A percentile compares a stretch with the other conserved stretches of the same genome.
These are phyloP conservation scores for Xylaria longipes DNA, from an alignment of 495 filamentous ascomycete genomes.

Conservation along the genomic window DNA sequence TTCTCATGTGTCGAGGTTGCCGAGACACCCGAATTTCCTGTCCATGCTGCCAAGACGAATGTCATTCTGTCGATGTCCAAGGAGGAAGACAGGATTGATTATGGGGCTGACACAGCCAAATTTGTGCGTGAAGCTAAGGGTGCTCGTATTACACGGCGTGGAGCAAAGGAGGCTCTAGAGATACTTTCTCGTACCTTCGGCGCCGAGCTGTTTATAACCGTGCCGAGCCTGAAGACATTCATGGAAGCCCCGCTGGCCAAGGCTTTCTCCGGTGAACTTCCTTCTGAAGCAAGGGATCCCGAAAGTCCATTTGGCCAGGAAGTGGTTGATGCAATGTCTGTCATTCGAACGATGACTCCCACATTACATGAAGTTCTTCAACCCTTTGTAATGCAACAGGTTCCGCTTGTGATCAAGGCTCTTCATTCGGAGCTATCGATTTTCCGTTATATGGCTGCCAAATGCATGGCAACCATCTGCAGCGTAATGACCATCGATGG, in stretches of 20 bases:
- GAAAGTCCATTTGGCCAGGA: constrained; percentile 81
- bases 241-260: constrained; percentile 80
- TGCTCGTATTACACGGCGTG: constrained; percentile 85
- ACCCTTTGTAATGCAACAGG: constrained; percentile 76
- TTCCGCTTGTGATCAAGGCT: constrained; percentile 86
- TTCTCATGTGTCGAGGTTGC: constrained; percentile 97
- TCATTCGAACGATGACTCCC: constrained; percentile 86
- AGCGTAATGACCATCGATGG: constrained; percentile 92
- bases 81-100: constrained; percentile 94
- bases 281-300: constrained; percentile 69
- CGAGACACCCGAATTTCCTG: constrained; percentile 92
- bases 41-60: constrained; percentile 73
- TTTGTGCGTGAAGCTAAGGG: constrained; percentile 86
- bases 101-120: constrained; percentile 78
- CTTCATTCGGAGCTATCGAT: constrained; percentile 87
- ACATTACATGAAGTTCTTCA: constrained; percentile 77
- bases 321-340: constrained; percentile 91
- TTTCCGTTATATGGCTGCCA: constrained; percentile 94
- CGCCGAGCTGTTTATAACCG: constrained; percentile 71
- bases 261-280: constrained; percentile 76
- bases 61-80: constrained; percentile 91
- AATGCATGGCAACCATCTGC: constrained; percentile 96
- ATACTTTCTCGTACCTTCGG: constrained; percentile 83
- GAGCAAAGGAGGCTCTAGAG: constrained; percentile 93
- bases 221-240: constrained; percentile 78